phyloP scores from a whole-genome alignment of 768 basidiomycete genomes.

The Tremella mesenterica region DNA sequence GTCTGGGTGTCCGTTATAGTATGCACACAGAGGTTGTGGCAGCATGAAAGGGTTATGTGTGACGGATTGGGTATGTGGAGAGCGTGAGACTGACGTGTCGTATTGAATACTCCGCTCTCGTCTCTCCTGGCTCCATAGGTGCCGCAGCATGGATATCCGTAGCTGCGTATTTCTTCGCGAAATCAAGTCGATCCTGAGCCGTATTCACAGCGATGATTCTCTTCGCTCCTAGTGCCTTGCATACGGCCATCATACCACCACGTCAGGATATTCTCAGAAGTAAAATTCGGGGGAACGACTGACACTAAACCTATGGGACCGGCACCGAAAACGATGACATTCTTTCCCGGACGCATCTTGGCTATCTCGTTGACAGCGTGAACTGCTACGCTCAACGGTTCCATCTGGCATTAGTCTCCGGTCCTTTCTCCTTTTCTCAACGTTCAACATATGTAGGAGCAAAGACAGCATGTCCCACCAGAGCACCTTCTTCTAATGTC shows the following conservation, averaged over 20 bases:
- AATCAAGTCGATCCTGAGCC: slow-evolving; percentile 61
- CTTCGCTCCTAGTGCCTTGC: slow-evolving; percentile 79
- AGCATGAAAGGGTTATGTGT: not conserved
- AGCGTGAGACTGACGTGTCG: not conserved
- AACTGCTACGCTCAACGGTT: slow-evolving; percentile 83
- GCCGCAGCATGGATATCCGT: slow-evolving; percentile 52
- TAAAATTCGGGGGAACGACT: not conserved
- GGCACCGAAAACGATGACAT: slow-evolving; percentile 64
- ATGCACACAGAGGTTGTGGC: not conserved
- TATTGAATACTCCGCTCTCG: not conserved
- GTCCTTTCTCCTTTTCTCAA: no score
- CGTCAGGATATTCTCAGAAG: not conserved
- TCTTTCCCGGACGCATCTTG: slow-evolving; percentile 51
- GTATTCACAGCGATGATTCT: slow-evolving; percentile 66
- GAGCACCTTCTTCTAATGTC: slow-evolving; percentile 84
- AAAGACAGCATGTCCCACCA: no score
- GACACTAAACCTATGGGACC: slow-evolving; percentile 71
- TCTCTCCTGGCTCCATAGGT: slow-evolving; percentile 33
- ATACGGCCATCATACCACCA: slow-evolving; percentile 65
- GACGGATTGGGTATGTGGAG: not conserved
- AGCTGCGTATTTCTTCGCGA: slow-evolving; percentile 76
- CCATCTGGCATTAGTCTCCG: no score
- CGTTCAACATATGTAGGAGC: no score
- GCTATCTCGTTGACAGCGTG: slow-evolving; percentile 76
- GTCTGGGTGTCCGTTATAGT: not conserved